Conservation (phyloP, 805 yeast species). For the Sugiyamaella valdiviana region DNA sequence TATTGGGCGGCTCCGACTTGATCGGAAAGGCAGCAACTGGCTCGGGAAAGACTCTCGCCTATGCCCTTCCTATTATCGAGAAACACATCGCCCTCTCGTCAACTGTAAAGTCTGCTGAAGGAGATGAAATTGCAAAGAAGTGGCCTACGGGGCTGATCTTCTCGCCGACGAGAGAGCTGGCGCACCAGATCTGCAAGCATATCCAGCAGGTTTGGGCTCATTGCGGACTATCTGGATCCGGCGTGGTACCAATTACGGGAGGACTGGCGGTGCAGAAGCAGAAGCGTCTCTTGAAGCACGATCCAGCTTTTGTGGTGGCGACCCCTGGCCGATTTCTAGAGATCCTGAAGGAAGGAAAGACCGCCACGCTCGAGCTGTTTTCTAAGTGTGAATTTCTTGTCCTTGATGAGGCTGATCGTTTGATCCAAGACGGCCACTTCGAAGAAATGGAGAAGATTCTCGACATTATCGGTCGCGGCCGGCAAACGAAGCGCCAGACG, state of each 20-base stretch:
- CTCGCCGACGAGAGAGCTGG: constrained; percentile 95
- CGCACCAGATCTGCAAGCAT: constrained; percentile 87
- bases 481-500: constrained; percentile 55
- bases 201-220: constrained; percentile 44
- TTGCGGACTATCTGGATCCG: constrained; percentile 46
- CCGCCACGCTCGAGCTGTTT: constrained; percentile 35
- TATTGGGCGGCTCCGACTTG: constrained; percentile 68
- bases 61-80: constrained; percentile 87
- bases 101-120: constrained; percentile 1
- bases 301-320: constrained; percentile 79
- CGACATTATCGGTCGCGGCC: constrained; percentile 52
- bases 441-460: constrained; percentile 82
- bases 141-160: constrained; percentile 72
- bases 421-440: constrained; percentile 92
- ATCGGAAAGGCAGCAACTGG: constrained; percentile 98
- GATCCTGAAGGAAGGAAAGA: constrained; percentile 37
- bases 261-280: constrained; percentile 94
- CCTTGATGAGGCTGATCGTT: constrained; percentile 92
- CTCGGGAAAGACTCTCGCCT: constrained; percentile 94
- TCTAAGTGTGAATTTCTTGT: constrained; percentile 49
- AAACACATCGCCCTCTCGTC: constrained; percentile 35
- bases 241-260: constrained; percentile 81
- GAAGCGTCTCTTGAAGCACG: constrained; percentile 60
- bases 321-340: constrained; percentile 94
- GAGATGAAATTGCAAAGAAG: constrained; percentile 11